phyloP scores from a whole-genome alignment of 176 grass and related monocot species.

The Aegilops tauschii region DNA sequence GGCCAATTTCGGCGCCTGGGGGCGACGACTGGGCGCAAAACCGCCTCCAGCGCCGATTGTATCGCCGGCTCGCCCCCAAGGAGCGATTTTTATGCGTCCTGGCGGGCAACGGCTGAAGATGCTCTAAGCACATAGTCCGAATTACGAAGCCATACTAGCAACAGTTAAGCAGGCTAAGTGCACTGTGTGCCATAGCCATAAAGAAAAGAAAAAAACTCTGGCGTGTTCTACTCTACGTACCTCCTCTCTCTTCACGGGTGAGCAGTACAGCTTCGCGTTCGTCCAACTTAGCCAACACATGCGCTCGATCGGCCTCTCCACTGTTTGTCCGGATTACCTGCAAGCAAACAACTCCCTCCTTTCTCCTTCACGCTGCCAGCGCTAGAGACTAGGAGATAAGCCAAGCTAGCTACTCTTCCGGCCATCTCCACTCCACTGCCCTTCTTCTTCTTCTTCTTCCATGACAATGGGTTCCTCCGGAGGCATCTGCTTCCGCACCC shows the following conservation, averaged over 20 bases:
- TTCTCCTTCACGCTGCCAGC: conserved; percentile 28
- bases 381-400: conserved; percentile 37
- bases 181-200: not conserved
- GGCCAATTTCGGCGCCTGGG: no score
- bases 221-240: not conserved
- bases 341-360: conserved; percentile 43
- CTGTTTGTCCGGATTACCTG: conserved; percentile 26
- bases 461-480: conserved; percentile 13
- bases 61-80: no score
- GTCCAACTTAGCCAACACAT: conserved; percentile 34
- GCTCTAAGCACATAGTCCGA: not conserved
- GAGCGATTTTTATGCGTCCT: no score
- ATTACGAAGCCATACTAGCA: not conserved
- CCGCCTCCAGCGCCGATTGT: no score
- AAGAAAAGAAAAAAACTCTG: no score
- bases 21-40: no score
- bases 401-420: not conserved
- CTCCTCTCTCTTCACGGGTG: conserved; percentile 32
- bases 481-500: not conserved
- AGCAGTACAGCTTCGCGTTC: conserved; percentile 3
- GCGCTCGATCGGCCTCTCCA: conserved; percentile 23
- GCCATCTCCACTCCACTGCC: not conserved
- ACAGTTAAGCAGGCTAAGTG: not conserved
- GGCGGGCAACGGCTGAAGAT: no score
- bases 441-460: not conserved